These are phyloP conservation scores for Coniochaeta sp. DNA, from an alignment of 2,329 filamentous ascomycete species.

Conservation along the genomic window DNA sequence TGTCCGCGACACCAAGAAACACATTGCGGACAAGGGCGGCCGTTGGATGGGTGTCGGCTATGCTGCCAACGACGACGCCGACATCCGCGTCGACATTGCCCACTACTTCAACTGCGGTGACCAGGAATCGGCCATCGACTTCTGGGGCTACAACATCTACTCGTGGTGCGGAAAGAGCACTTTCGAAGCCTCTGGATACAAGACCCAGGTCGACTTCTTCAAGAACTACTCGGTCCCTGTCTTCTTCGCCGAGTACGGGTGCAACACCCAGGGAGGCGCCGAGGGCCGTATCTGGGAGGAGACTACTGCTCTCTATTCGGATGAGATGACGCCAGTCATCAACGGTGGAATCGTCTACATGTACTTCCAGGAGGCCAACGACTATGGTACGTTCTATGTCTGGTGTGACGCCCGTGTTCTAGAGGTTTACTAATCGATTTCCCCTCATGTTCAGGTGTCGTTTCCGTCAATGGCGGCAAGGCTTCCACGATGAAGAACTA, in stretches of 20 bases:
- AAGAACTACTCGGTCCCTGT: slow-evolving; percentile 82
- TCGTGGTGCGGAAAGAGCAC: slow-evolving; percentile 91
- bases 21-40: slow-evolving; percentile 76
- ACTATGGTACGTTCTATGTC: slow-evolving; percentile 61
- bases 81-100: slow-evolving; percentile 74
- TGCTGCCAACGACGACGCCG: slow-evolving; percentile 85
- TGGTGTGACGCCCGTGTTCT: too few relatives aligned
- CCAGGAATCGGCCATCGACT: slow-evolving; percentile 67
- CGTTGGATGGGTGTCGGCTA: slow-evolving; percentile 86
- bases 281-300: slow-evolving; percentile 76
- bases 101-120: slow-evolving; percentile 92
- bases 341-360: slow-evolving; percentile 98
- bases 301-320: slow-evolving; percentile 71
- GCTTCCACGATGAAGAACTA: slow-evolving; percentile 70
- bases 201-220: slow-evolving; percentile 80
- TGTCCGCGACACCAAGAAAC: slow-evolving; percentile 89
- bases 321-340: slow-evolving; percentile 79
- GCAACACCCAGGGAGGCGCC: slow-evolving; percentile 60
- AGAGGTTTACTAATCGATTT: slow-evolving; percentile 9
- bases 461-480: slow-evolving; percentile 44
- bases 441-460: slow-evolving; percentile 47
- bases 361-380: slow-evolving; percentile 88
- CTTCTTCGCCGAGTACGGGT: slow-evolving; percentile 99
- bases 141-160: slow-evolving; percentile 99
- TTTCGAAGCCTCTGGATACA: slow-evolving; percentile 71